phyloP scores from a whole-genome alignment of 1,139 yeast species.

The Torulaspora pretoriensis region DNA sequence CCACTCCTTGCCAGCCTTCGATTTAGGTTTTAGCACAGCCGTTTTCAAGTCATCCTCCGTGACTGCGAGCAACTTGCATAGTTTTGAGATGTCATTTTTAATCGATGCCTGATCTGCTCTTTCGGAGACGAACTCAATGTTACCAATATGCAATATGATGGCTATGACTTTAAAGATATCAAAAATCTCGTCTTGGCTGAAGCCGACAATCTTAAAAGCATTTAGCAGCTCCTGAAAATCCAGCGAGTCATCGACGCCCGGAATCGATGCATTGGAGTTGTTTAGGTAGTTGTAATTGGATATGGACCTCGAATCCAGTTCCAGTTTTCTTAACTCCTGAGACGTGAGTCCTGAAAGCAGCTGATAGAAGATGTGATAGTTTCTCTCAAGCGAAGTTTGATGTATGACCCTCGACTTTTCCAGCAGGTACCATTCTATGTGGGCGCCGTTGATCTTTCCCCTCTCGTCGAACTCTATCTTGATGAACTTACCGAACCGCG shows the following conservation, averaged over 20 bases:
- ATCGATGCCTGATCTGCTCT: conserved; percentile 79
- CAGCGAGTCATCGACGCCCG: conserved; percentile 68
- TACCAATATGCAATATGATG: conserved; percentile 79
- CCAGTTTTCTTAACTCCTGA: conserved; percentile 46
- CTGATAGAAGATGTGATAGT: conserved; percentile 91
- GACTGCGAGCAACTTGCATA: conserved; percentile 66
- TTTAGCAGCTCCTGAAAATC: conserved; percentile 59
- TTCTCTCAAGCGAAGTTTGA: conserved; percentile 74
- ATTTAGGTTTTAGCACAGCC: conserved; percentile 71
- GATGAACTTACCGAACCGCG: conserved; percentile 95
- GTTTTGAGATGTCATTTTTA: conserved; percentile 50
- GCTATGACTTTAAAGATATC: conserved; percentile 68
- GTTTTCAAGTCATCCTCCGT: conserved; percentile 50
- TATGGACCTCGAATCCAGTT: conserved; percentile 37
- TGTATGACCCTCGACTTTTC: conserved; percentile 92
- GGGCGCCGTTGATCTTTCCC: conserved; percentile 79
- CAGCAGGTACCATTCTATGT: conserved; percentile 87
- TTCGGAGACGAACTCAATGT: conserved; percentile 67
- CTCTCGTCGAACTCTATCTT: conserved; percentile 68
- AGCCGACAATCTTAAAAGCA: conserved; percentile 74
- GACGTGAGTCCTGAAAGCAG: conserved; percentile 61
- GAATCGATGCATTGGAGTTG: conserved; percentile 50
- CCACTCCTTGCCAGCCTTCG: conserved; percentile 86
- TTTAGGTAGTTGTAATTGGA: conserved; percentile 53
- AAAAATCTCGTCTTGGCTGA: conserved; percentile 50